These are phyloP conservation scores for Tetrahymena thermophila DNA, from an alignment of 73 alveolate species.

Conservation along the genomic window DNA sequence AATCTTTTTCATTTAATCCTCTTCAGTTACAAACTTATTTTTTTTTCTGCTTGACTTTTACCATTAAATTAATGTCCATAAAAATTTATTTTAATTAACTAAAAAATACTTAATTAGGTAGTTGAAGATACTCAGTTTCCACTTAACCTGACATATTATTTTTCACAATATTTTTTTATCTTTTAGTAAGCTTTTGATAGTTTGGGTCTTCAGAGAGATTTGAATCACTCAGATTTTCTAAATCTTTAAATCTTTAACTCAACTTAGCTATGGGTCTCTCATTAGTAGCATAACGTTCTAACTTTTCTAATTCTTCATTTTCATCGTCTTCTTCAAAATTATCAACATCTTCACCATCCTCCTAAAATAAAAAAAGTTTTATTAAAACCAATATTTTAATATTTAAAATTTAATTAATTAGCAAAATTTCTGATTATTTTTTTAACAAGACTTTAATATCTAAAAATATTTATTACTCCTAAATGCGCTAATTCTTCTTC, in stretches of 20 bases:
- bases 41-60: neutral
- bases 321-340: neutral
- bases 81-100: neutral
- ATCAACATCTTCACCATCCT: neutral
- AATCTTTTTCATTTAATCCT: conserved; percentile 10
- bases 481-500: neutral
- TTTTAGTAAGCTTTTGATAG: neutral
- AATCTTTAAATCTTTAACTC: neutral
- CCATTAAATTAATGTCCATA: neutral
- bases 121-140: neutral
- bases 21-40: conserved; percentile 9
- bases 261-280: neutral
- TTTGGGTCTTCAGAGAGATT: neutral
- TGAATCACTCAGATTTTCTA: neutral
- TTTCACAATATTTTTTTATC: neutral
- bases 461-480: neutral
- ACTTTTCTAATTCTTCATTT: neutral
- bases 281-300: neutral
- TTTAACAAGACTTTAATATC: neutral
- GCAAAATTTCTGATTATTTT: neutral
- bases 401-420: neutral
- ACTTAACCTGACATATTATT: neutral
- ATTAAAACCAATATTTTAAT: neutral
- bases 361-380: neutral
- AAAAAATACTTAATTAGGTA: neutral